phyloP scores from a whole-genome alignment of 2,329 filamentous ascomycete genomes.

The Alternaria alternata region DNA sequence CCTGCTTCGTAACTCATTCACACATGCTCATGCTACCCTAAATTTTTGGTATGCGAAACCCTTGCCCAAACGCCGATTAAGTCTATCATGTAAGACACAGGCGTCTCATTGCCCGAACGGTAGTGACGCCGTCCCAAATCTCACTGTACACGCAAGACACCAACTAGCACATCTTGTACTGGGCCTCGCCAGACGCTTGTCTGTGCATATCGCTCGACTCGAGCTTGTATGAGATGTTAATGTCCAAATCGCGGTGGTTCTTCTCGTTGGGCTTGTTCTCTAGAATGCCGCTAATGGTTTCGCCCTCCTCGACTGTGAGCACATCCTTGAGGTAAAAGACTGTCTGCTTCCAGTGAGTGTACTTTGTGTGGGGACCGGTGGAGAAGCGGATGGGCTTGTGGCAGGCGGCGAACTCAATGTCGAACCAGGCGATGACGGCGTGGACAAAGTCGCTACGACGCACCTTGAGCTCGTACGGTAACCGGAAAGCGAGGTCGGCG shows the following conservation, averaged over 20 bases:
- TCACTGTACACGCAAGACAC: conserved; percentile 1
- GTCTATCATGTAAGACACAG: conserved; percentile 22
- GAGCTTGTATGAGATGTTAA: conserved; percentile 83
- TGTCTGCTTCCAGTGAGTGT: conserved; percentile 99
- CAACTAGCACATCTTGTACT: conserved; percentile 73
- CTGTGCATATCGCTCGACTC: conserved; percentile 78
- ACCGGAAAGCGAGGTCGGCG: conserved; percentile 82
- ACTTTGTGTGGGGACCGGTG: conserved; percentile 97
- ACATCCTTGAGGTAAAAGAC: conserved; percentile 97
- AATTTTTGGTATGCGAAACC: conserved; percentile 29
- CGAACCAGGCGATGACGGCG: conserved; percentile 97
- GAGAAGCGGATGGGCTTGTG: conserved; percentile 98
- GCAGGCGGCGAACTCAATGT: conserved; percentile 97
- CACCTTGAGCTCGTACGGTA: conserved; percentile 76
- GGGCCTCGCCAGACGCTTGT: conserved; percentile 71
- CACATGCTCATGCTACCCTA: conserved; percentile 44
- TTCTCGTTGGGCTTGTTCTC: conserved; percentile 89
- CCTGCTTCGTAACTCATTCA: conserved; percentile 44
- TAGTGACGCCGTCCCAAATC: not conserved
- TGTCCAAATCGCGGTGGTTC: conserved; percentile 95
- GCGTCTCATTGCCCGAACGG: conserved; percentile 2
- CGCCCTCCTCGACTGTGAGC: conserved; percentile 87
- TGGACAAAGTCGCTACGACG: conserved; percentile 95
- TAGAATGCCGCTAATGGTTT: conserved; percentile 77
- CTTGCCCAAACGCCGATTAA: conserved; percentile 25